Conservation (phyloP, 768 basidiomycete species). For the Hypsizygus marmoreus region DNA sequence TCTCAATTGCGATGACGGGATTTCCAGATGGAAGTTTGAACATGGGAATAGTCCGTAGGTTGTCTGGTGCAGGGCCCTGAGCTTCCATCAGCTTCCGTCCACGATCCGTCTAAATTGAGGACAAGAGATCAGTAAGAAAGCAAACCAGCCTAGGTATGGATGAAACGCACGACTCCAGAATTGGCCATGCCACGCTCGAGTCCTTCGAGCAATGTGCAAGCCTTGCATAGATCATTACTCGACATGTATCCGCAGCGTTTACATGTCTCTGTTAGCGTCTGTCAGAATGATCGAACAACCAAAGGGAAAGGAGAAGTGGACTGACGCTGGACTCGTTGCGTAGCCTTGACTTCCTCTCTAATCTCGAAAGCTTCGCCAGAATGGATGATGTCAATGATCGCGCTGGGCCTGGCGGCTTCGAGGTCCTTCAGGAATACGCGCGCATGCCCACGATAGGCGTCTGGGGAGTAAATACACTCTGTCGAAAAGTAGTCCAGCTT, state of each 20-base stretch:
- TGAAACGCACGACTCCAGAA: conserved; percentile 57
- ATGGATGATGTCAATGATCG: conserved; percentile 97
- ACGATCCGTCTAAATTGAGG: conserved; percentile 57
- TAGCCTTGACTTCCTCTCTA: conserved; percentile 79
- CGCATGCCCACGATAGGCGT: conserved; percentile 97
- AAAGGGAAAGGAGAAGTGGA: conserved; percentile 12
- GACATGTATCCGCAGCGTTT: conserved; percentile 94
- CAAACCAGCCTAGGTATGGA: conserved; percentile 3
- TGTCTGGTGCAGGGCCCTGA: conserved; percentile 60
- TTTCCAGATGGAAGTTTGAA: conserved; percentile 53
- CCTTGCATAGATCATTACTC: conserved; percentile 95
- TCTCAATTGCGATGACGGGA: conserved; percentile 43
- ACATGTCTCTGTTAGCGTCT: conserved; percentile 72
- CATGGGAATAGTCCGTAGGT: conserved; percentile 75
- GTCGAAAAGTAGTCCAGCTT: conserved; percentile 99
- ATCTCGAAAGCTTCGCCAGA: conserved; percentile 92
- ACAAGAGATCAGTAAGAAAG: conserved; percentile 6
- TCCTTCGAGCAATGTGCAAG: conserved; percentile 88
- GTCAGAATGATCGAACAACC: conserved; percentile 7
- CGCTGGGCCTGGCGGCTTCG: conserved; percentile 90
- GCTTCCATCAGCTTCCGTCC: conserved; percentile 63
- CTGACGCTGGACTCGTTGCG: conserved; percentile 85
- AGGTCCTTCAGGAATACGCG: conserved; percentile 93
- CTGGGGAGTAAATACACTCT: conserved; percentile 98
- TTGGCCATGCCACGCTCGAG: conserved; percentile 80